Conservation (phyloP, 2,329 filamentous ascomycete genomes). For the Colletotrichum cereale region DNA sequence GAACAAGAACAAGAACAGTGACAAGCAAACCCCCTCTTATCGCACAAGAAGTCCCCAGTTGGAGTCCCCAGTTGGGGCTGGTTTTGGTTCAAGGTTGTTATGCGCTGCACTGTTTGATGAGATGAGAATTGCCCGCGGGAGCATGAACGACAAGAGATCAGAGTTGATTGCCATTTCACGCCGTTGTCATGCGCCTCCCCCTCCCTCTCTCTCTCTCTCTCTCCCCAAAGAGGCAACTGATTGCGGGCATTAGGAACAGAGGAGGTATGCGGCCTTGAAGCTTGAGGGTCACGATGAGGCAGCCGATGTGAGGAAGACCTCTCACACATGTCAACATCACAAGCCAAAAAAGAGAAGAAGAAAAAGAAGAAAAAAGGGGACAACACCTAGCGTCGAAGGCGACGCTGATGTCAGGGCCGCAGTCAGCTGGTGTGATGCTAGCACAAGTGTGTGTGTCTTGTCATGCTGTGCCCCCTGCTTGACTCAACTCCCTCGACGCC, state of each 20-base stretch:
- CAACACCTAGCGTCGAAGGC: background rate
- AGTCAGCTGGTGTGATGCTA: conserved; percentile 15
- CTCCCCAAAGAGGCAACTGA: conserved; percentile 3
- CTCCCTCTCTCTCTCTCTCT: background rate
- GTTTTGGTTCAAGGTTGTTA: background rate
- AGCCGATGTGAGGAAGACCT: background rate
- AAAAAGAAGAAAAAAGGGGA: no score
- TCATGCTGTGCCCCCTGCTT: background rate
- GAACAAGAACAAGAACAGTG: background rate
- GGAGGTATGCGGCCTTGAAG: conserved; percentile 3
- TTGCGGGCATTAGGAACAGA: background rate
- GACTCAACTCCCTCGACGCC: background rate
- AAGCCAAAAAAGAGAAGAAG: conserved; percentile 3
- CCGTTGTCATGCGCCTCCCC: background rate
- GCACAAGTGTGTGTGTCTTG: background rate
- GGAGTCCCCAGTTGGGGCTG: no score
- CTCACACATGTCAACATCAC: background rate
- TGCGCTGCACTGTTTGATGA: background rate
- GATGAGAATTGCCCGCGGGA: no score
- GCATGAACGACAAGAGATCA: background rate
- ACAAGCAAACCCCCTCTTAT: background rate
- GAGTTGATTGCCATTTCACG: background rate
- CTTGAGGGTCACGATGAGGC: conserved; percentile 14
- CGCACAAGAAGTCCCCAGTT: background rate
- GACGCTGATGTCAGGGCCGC: background rate